A percentile compares a stretch with the other conserved stretches of the same genome.
Conservation (phyloP, 257 asterid genomes). For the Echium plantagineum region DNA sequence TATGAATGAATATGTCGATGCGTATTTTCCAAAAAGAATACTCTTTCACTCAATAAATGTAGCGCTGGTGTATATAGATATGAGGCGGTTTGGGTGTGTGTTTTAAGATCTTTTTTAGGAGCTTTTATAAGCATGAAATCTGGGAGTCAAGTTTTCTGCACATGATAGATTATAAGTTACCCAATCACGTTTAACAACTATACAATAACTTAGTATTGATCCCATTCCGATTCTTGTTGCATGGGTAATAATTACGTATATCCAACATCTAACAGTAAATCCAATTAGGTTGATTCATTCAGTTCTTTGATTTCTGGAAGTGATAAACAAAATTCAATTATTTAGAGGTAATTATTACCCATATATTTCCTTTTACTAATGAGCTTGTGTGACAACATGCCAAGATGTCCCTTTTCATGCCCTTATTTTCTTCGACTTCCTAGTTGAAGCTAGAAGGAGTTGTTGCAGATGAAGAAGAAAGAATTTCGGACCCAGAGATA, state of each 20-base stretch:
- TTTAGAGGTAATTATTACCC: neutral
- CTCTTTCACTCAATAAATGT: neutral
- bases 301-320: neutral
- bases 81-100: too few species aligned
- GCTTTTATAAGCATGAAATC: too few species aligned
- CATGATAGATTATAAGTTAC: too few species aligned
- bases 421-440: neutral
- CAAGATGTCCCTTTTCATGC: neutral
- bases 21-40: neutral
- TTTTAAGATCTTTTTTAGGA: too few species aligned
- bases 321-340: too few species aligned
- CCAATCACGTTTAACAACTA: too few species aligned
- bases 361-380: neutral
- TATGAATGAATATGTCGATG: neutral
- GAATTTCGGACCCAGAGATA: slow-evolving; percentile 62
- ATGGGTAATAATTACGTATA: too few species aligned
- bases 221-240: neutral
- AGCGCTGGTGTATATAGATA: neutral
- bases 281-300: neutral
- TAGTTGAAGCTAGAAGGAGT: slow-evolving; percentile 69
- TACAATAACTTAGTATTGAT: too few species aligned
- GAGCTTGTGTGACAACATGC: neutral
- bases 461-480: slow-evolving; percentile 70
- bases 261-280: neutral
- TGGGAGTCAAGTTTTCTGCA: too few species aligned